phyloP scores from a whole-genome alignment of 2,329 filamentous ascomycete species.

The Trichoderma sp. region DNA sequence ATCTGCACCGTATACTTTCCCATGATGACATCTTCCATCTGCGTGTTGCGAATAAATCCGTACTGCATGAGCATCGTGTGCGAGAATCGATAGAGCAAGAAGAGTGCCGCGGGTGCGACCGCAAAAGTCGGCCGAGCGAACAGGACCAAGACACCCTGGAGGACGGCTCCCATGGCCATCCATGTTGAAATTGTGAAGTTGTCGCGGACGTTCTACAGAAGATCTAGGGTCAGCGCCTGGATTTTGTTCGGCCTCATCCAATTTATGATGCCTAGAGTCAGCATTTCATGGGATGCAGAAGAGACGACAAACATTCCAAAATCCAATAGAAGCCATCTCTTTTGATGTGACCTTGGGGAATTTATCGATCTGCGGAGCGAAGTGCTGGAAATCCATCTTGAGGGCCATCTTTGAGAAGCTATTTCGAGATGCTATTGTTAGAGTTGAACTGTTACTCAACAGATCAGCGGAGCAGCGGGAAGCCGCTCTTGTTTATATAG shows the following conservation, averaged over 20 bases:
- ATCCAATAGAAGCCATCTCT: not conserved
- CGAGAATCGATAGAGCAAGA: not conserved
- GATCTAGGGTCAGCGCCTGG: not conserved
- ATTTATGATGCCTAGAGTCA: not conserved
- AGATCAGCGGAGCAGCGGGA: not conserved
- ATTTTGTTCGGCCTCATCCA: not conserved
- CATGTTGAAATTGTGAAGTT: constrained; percentile 14
- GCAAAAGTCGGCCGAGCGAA: constrained; percentile 5
- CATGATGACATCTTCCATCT: constrained; percentile 10
- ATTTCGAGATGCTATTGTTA: not conserved
- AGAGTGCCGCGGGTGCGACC: not conserved
- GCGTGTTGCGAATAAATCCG: constrained; percentile 7
- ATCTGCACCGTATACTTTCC: constrained; percentile 10
- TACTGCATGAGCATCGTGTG: constrained; percentile 7
- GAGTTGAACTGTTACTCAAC: not conserved
- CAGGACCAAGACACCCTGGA: not conserved
- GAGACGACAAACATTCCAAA: not conserved
- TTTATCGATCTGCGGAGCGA: not conserved
- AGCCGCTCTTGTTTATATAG: not conserved
- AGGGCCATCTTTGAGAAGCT: not conserved
- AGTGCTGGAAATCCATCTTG: constrained; percentile 16
- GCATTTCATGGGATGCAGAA: not conserved
- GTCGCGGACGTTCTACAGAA: constrained; percentile 5
- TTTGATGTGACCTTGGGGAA: not conserved
- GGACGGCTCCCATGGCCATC: constrained; percentile 9